Evolutionary conservation across 768 basidiomycete genomes (phyloP).

Genomic region (Pholiota microspora): DNA sequence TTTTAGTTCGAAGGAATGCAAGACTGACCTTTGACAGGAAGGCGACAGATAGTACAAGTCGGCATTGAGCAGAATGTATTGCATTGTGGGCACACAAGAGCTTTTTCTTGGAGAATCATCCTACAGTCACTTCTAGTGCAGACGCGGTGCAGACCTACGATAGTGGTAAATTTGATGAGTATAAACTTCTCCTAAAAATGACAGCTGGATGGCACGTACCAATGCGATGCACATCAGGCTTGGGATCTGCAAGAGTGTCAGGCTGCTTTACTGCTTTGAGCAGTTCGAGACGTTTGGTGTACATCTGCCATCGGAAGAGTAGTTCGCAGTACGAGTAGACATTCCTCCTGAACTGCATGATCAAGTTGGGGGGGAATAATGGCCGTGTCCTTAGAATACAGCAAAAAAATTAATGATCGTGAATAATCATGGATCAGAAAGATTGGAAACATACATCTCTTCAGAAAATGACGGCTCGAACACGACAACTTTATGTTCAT

Average conservation of each 20-base stretch:
- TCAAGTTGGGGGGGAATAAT: slow-evolving; percentile 35
- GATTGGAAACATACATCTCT: slow-evolving; percentile 26
- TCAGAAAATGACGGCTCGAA: slow-evolving; percentile 30
- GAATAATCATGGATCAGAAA: no score
- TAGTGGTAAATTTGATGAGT: background rate
- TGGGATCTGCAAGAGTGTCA: slow-evolving; percentile 14
- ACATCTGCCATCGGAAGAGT: slow-evolving; percentile 70
- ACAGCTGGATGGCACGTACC: slow-evolving; percentile 24
- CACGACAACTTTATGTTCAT: slow-evolving; percentile 29
- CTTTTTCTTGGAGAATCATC: slow-evolving; percentile 28
- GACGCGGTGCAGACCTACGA: slow-evolving; percentile 43
- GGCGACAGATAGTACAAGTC: slow-evolving; percentile 69
- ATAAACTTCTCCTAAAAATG: background rate
- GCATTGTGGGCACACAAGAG: slow-evolving; percentile 41
- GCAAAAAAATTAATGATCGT: no score
- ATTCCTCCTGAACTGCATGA: slow-evolving; percentile 48
- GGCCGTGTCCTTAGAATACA: slow-evolving; percentile 18
- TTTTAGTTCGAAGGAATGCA: background rate
- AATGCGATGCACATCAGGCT: slow-evolving; percentile 29
- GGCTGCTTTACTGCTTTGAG: slow-evolving; percentile 56
- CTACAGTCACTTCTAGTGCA: slow-evolving; percentile 42
- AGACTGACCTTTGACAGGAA: slow-evolving; percentile 67
- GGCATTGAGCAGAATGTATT: slow-evolving; percentile 42
- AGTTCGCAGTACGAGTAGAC: slow-evolving; percentile 73
- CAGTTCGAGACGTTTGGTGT: slow-evolving; percentile 70